These are phyloP conservation scores for Diaporthe longicolla DNA, from an alignment of 2,329 filamentous ascomycete species.

Conservation along the genomic window DNA sequence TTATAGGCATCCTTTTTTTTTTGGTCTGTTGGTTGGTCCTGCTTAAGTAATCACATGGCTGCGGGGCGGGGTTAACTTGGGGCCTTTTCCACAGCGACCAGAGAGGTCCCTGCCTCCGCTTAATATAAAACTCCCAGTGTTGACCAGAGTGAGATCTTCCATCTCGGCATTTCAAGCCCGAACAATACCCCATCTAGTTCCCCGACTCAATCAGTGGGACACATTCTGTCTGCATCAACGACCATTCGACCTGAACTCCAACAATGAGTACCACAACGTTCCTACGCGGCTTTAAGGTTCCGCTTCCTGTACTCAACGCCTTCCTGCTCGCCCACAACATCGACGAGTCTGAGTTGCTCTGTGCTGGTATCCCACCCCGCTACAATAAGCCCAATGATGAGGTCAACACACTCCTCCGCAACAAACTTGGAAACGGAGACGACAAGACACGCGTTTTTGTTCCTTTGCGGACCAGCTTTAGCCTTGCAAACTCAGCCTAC, in stretches of 20 bases:
- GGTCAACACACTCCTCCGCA: conserved; percentile 27
- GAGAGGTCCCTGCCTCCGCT: too few species aligned
- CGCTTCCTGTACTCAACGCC: conserved; percentile 22
- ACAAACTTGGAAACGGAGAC: conserved; percentile 19
- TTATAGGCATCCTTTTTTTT: neutral
- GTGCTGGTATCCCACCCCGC: conserved; percentile 18
- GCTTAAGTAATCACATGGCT: conserved; percentile 13
- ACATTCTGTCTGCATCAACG: conserved; percentile 2
- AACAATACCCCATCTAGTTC: neutral
- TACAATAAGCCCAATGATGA: neutral
- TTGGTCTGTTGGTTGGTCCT: neutral
- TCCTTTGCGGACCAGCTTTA: neutral
- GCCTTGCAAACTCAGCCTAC: neutral
- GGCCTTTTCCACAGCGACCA: too few species aligned
- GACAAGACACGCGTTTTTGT: conserved; percentile 31
- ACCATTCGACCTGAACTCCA: neutral
- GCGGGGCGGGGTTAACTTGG: neutral
- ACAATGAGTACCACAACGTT: conserved; percentile 24
- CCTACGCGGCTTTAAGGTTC: conserved; percentile 31
- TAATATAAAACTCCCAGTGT: too few species aligned
- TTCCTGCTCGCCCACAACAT: conserved; percentile 26
- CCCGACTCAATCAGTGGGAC: conserved; percentile 11
- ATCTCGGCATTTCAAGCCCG: conserved; percentile 25
- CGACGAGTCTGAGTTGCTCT: conserved; percentile 19
- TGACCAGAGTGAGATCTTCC: conserved; percentile 22